Conservation (phyloP, 371 early-diverging fungal species). For the Mortierella sp. region DNA sequence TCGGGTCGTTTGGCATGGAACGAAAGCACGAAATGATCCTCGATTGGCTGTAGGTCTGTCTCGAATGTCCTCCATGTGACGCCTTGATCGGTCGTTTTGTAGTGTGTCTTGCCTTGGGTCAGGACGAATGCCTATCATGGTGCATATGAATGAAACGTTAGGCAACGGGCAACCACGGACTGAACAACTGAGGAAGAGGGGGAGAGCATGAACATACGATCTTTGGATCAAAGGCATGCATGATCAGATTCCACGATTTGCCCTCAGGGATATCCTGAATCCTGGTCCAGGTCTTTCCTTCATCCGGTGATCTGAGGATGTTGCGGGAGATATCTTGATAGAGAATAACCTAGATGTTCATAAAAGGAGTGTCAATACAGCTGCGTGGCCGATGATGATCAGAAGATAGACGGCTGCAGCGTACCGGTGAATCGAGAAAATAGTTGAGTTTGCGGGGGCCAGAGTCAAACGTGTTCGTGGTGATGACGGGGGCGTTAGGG, state of each 20-base stretch:
- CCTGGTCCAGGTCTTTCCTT: conserved; percentile 73
- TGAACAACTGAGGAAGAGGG: conserved; percentile 5
- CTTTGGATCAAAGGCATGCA: conserved; percentile 68
- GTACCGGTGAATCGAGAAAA: conserved; percentile 77
- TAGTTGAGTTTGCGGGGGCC: conserved; percentile 69
- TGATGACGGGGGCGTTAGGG: conserved; percentile 24
- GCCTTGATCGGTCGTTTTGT: conserved; percentile 74
- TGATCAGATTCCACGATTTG: conserved; percentile 56
- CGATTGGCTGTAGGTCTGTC: conserved; percentile 61
- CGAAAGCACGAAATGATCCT: conserved; percentile 55
- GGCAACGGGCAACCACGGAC: neutral
- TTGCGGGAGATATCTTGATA: conserved; percentile 65
- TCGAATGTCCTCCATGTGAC: conserved; percentile 71
- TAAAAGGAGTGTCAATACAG: neutral
- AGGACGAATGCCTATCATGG: conserved; percentile 70
- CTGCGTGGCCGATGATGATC: neutral
- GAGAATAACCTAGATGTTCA: conserved; percentile 69
- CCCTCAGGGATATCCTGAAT: conserved; percentile 57
- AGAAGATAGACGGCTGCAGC: conserved; percentile 4
- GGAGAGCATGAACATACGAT: conserved; percentile 53
- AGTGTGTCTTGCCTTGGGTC: conserved; percentile 67
- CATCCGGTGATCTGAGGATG: conserved; percentile 72
- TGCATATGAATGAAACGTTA: neutral
- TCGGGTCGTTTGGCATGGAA: conserved; percentile 76
- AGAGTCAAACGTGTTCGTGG: conserved; percentile 58